Percentiles rank a stretch among this genome's conserved stretches.
Evolutionary conservation across 306 rosid genomes (phyloP).

Genomic region (Luffa aegyptiaca): DNA sequence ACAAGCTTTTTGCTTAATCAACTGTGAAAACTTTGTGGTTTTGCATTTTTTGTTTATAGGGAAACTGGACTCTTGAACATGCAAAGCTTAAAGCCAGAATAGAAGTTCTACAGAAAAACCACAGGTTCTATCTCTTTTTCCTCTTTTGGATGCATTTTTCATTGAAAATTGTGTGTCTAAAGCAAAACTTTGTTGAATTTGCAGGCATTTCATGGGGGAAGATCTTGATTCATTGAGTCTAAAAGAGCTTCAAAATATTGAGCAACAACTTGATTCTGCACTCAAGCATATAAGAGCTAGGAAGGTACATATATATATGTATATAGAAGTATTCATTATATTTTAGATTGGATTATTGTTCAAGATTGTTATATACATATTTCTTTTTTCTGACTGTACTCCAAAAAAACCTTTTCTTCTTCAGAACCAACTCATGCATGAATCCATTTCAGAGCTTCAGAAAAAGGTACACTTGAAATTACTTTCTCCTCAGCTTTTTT

Average conservation of each 20-base stretch:
- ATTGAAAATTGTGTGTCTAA: not conserved
- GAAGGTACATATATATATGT: conserved; percentile 32
- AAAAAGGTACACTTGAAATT: conserved; percentile 36
- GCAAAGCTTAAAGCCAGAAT: conserved; percentile 78
- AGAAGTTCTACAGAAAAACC: conserved; percentile 60
- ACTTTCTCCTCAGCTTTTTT: not conserved
- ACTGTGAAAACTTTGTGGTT: not conserved
- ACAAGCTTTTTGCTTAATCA: not conserved
- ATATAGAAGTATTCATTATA: not conserved
- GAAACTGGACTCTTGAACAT: conserved; percentile 68
- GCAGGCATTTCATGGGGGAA: conserved; percentile 78
- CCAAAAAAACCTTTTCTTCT: not conserved
- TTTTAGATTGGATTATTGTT: not conserved
- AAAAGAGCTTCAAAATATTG: conserved; percentile 74
- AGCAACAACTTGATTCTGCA: conserved; percentile 78
- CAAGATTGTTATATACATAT: not conserved
- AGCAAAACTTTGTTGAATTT: not conserved
- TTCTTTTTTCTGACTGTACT: not conserved
- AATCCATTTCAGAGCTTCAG: conserved; percentile 68
- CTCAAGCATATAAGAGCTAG: conserved; percentile 64
- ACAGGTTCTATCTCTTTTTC: conserved; percentile 25
- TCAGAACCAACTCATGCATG: conserved; percentile 81
- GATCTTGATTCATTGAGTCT: conserved; percentile 46
- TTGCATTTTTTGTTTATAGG: conserved; percentile 22
- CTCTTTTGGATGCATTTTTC: not conserved